Conservation (phyloP, 139 green algal genomes). For the Picochlorum costavermella region DNA sequence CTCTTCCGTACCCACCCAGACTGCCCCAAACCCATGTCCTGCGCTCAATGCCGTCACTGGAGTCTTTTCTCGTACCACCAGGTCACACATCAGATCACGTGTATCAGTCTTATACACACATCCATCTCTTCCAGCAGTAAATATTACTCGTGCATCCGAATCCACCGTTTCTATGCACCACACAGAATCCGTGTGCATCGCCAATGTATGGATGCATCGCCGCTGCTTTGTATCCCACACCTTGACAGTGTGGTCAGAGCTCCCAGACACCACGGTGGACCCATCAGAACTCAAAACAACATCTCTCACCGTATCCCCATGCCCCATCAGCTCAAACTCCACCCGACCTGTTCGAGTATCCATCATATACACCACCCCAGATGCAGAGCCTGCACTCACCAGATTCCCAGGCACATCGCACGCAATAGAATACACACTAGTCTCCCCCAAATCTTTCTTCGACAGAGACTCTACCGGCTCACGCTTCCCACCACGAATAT, state of each 20-base stretch:
- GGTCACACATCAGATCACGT: slow-evolving; percentile 45
- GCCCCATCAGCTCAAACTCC: slow-evolving; percentile 66
- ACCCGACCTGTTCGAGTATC: slow-evolving; percentile 55
- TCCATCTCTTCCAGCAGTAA: slow-evolving; percentile 71
- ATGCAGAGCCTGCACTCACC: slow-evolving; percentile 62
- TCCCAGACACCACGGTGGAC: slow-evolving; percentile 60
- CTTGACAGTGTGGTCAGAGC: slow-evolving; percentile 72
- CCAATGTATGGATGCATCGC: slow-evolving; percentile 59
- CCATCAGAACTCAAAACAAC: slow-evolving; percentile 52
- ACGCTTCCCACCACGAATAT: slow-evolving; percentile 8
- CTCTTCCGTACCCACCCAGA: slow-evolving; percentile 55
- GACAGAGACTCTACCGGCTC: background rate
- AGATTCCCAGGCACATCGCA: slow-evolving; percentile 49
- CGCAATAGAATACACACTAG: slow-evolving; percentile 72
- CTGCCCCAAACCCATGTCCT: background rate
- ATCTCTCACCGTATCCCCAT: slow-evolving; percentile 64
- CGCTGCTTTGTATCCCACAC: slow-evolving; percentile 87
- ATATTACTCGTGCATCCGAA: slow-evolving; percentile 40
- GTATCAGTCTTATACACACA: slow-evolving; percentile 66
- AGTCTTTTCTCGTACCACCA: slow-evolving; percentile 55
- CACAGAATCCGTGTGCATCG: slow-evolving; percentile 78
- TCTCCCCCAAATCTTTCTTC: background rate
- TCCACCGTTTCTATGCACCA: slow-evolving; percentile 58
- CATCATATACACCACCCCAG: slow-evolving; percentile 53
- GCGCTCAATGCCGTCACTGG: slow-evolving; percentile 51